Conservation (phyloP, 2,329 filamentous ascomycete species). For the Pseudogymnoascus sp. region DNA sequence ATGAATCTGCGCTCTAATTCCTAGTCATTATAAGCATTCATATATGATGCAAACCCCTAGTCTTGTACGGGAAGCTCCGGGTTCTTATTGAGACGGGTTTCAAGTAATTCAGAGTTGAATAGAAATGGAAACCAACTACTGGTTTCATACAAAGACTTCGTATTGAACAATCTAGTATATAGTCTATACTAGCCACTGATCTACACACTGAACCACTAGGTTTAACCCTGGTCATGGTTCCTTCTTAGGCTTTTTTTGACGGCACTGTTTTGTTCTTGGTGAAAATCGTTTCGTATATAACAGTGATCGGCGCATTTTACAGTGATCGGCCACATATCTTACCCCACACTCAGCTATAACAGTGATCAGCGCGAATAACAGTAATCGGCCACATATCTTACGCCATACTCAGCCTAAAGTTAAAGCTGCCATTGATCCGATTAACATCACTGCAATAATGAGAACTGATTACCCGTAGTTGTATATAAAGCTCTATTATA, state of each 20-base stretch:
- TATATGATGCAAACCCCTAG: neutral
- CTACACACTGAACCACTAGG: neutral
- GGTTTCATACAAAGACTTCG: neutral
- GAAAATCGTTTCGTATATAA: neutral
- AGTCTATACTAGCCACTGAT: neutral
- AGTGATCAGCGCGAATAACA: neutral
- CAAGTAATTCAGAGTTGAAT: neutral
- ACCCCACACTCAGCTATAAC: neutral
- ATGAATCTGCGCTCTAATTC: neutral
- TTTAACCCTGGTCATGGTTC: neutral
- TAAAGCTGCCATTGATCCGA: neutral
- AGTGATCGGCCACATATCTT: neutral
- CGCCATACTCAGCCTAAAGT: conserved; percentile 3
- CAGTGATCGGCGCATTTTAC: neutral
- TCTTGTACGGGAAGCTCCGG: neutral
- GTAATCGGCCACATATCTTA: neutral
- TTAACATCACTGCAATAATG: neutral
- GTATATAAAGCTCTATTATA: conserved; percentile 1
- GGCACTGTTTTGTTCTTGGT: neutral
- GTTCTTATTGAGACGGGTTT: neutral
- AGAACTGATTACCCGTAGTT: neutral
- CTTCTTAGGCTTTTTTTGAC: neutral
- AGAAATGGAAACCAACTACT: neutral
- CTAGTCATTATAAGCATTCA: neutral
- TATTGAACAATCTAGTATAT: neutral